These are phyloP conservation scores for Ceratocystis albifundus DNA, from an alignment of 2,329 filamentous ascomycete species.

Conservation along the genomic window DNA sequence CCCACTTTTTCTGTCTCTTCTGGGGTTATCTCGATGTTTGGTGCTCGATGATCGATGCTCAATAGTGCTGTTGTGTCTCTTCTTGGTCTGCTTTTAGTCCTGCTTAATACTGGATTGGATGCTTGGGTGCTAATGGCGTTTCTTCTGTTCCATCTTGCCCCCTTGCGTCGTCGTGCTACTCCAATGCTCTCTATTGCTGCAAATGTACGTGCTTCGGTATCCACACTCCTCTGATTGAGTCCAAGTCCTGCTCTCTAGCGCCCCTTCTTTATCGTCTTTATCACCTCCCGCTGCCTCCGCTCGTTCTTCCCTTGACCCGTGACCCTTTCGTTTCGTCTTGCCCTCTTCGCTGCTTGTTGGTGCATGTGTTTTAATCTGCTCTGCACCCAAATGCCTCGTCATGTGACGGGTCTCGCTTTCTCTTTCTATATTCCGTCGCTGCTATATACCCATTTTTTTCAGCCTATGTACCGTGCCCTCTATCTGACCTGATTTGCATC, in stretches of 20 bases:
- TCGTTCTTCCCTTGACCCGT: constrained; percentile 1
- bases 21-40: neutral
- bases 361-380: neutral
- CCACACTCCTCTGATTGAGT: neutral
- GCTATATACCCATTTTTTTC: neutral
- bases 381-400: neutral
- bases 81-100: neutral
- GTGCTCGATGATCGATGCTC: too few relatives aligned
- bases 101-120: too few relatives aligned
- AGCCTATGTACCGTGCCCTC: neutral
- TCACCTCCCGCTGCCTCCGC: neutral
- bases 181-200: too few relatives aligned
- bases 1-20: neutral
- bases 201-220: too few relatives aligned
- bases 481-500: neutral
- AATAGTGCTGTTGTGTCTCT: too few relatives aligned
- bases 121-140: too few relatives aligned
- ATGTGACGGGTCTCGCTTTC: neutral
- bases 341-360: neutral
- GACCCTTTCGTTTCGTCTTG: neutral
- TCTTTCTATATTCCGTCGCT: neutral
- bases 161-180: too few relatives aligned
- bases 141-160: too few relatives aligned
- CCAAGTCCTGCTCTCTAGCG: neutral
- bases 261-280: neutral